These are phyloP conservation scores for Funneliformis mosseae DNA, from an alignment of 192 early-diverging fungal species.

Conservation along the genomic window DNA sequence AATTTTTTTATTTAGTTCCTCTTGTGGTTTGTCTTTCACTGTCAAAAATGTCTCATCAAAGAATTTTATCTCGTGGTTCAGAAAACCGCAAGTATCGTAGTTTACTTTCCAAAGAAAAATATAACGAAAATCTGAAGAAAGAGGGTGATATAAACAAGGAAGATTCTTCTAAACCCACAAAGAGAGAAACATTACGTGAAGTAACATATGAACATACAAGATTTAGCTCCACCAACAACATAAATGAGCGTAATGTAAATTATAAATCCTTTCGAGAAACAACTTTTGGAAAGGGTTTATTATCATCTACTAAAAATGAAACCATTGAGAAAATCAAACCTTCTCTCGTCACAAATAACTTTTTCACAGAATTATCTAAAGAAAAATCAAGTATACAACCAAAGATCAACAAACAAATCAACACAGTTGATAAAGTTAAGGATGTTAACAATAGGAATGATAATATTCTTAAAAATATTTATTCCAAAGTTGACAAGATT, in stretches of 20 bases:
- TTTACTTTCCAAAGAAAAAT: neutral
- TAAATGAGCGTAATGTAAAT: neutral
- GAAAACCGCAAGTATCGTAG: neutral
- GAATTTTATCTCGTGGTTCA: neutral
- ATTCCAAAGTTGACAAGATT: neutral
- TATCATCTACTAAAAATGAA: neutral
- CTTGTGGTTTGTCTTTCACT: too few species aligned
- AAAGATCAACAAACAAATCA: too few species aligned
- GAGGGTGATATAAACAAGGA: neutral
- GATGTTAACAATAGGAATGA: too few species aligned
- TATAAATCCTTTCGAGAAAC: neutral
- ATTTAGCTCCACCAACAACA: neutral
- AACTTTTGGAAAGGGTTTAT: neutral
- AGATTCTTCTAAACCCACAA: neutral
- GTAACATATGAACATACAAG: neutral
- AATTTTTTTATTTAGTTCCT: too few species aligned
- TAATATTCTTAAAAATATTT: too few species aligned
- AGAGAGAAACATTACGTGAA: neutral
- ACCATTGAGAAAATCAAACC: neutral
- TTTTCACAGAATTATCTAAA: neutral
- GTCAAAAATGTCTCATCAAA: neutral
- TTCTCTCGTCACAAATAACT: neutral
- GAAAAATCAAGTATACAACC: neutral
- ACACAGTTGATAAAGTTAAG: too few species aligned
- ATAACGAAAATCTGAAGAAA: neutral